These are phyloP conservation scores for Penicillium simplicissimum DNA, from an alignment of 495 filamentous ascomycete genomes.

Conservation along the genomic window DNA sequence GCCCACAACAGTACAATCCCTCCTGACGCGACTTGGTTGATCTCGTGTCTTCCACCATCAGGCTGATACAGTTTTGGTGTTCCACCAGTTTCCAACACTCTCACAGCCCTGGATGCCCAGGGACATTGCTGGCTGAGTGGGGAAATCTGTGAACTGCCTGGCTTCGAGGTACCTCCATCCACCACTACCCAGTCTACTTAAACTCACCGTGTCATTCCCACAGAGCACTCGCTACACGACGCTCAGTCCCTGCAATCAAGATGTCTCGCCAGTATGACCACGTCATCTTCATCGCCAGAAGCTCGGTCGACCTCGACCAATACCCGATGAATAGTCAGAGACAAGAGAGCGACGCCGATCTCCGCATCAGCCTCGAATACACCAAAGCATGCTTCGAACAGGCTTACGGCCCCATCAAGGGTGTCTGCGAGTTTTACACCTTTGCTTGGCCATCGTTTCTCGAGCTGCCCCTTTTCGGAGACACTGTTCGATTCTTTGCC, in stretches of 20 bases:
- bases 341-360: background rate
- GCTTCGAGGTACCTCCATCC: background rate
- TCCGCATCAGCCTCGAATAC: background rate
- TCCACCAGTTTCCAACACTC: background rate
- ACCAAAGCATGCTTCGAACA: background rate
- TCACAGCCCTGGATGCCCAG: background rate
- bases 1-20: background rate
- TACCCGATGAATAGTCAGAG: background rate
- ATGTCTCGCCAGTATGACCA: background rate
- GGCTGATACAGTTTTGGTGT: background rate
- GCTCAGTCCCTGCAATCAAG: background rate
- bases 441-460: background rate
- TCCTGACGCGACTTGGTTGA: background rate
- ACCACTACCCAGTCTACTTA: background rate
- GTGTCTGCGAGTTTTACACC: background rate
- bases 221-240: background rate
- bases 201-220: background rate
- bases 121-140: background rate
- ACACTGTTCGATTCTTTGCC: background rate
- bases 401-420: background rate
- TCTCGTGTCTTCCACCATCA: background rate
- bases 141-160: background rate
- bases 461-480: background rate
- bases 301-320: background rate
- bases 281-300: slow-evolving; percentile 6